Base-by-base conservation (phyloP, 495 filamentous ascomycete genomes). In the Hyaloscypha bicolor region DNA sequence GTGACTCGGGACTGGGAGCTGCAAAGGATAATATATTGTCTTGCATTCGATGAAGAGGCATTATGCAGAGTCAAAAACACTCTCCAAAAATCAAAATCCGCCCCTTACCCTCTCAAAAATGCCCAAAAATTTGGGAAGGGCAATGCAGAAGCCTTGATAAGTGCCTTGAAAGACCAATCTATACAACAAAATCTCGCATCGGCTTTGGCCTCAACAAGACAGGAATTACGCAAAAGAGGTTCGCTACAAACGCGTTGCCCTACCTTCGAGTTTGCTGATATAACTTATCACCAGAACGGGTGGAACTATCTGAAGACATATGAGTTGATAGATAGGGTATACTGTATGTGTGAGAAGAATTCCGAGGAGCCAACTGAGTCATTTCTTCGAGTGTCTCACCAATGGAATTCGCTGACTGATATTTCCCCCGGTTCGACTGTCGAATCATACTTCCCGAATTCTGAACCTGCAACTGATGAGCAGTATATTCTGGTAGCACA, bases 341-440 rank as follows among this genome's bases (percentile, higher is more conserved):
- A 57, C 25, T 5, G 25, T 8, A 30, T 6, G 55, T 16, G 55
- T 29, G 8, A 8, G 55, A 57, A 12, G 14, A 25, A 29, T 6
- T 32, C 55, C 30, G 25, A 32, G 25, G 55, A 57, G 55, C 55
- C 55, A 32, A 32, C 55, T 6, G 55, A 57, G 16, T 57, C 55
- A 32, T 57, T 21, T 25, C 55, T 57, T 30, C 55, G 55, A 14
- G 14, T 57, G 5, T 57, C 55, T 30, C 55, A 32, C 16, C 51
- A 53, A 19, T 53, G 19, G 19, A 53, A n/a, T 53, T 53, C 51
- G 16, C 51, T 53, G 19, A 25, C 16, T 6, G 16, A 19, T 53
- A 53, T 4, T 6, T 25, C 22, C 51, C 4, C 51, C 19, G 51
- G 19, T 19, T 25, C 51, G 16, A 53, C 51, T 25, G 51, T 53